phyloP scores from a whole-genome alignment of 208 protist genomes.

The Trypanosoma scelopori region DNA sequence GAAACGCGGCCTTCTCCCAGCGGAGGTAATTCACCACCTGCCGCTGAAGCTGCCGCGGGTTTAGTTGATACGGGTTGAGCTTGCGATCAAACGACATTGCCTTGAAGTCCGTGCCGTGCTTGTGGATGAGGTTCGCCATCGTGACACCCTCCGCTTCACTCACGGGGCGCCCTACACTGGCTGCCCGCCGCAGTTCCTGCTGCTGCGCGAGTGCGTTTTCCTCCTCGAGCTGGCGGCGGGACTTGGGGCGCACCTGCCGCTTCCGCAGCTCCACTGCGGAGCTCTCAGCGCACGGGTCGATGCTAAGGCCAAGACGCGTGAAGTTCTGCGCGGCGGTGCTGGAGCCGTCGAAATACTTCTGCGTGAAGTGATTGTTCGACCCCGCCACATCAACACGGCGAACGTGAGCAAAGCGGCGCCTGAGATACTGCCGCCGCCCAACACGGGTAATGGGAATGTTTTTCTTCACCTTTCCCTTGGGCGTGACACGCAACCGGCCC shows the following conservation, averaged over 20 bases:
- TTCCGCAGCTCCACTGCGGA: constrained; percentile 40
- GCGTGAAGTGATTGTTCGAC: constrained; percentile 73
- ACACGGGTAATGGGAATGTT: constrained; percentile 86
- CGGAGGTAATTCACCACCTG: constrained; percentile 83
- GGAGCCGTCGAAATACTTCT: constrained; percentile 73
- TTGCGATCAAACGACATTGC: constrained; percentile 80
- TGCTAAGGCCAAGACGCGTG: constrained; percentile 64
- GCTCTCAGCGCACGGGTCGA: constrained; percentile 58
- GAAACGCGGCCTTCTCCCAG: constrained; percentile 80
- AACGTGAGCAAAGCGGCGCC: constrained; percentile 79
- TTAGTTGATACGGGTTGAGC: constrained; percentile 87
- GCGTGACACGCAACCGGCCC: constrained; percentile 73
- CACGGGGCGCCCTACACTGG: constrained; percentile 56
- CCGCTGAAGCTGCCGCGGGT: constrained; percentile 79
- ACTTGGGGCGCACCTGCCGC: constrained; percentile 44
- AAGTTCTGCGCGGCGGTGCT: constrained; percentile 77
- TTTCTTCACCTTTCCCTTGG: constrained; percentile 81
- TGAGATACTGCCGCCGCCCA: constrained; percentile 85
- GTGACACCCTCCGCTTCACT: constrained; percentile 76
- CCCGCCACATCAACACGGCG: constrained; percentile 72
- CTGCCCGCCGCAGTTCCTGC: constrained; percentile 27
- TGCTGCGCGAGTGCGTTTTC: constrained; percentile 42
- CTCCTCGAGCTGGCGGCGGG: constrained; percentile 50
- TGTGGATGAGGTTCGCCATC: constrained; percentile 68
- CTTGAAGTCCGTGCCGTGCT: constrained; percentile 75